Evolutionary conservation across 2,329 filamentous ascomycete genomes (phyloP).

Genomic region (Apiospora sp.): DNA sequence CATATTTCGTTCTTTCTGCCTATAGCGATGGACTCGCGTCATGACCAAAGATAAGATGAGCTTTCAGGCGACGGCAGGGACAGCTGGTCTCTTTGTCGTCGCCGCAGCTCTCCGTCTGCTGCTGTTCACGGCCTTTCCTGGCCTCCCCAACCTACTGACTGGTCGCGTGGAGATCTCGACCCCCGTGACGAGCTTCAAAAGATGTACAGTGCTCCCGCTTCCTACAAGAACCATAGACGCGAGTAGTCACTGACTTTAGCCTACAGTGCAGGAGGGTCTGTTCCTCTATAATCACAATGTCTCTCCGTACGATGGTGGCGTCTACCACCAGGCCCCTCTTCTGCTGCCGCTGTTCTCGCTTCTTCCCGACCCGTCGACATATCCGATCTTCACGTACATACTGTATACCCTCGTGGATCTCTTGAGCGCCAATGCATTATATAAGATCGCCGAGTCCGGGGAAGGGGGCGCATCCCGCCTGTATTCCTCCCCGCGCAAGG

Average conservation of each 20-base stretch:
- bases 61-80: conserved; percentile 53
- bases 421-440: conserved; percentile 80
- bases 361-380: conserved; percentile 72
- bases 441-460: conserved; percentile 81
- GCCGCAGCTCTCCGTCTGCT: conserved; percentile 82
- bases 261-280: conserved; percentile 84
- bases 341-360: conserved; percentile 91
- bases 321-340: conserved; percentile 82
- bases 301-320: conserved; percentile 95
- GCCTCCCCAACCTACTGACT: conserved; percentile 83
- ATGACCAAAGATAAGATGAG: conserved; percentile 46
- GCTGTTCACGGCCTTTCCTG: conserved; percentile 82
- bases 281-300: conserved; percentile 97
- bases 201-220: conserved; percentile 68
- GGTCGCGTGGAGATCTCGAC: conserved; percentile 96
- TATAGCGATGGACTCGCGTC: conserved; percentile 41
- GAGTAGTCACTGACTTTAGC: background rate
- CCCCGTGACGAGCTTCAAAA: conserved; percentile 96
- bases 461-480: conserved; percentile 77
- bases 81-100: conserved; percentile 73
- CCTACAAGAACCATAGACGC: background rate
- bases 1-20: background rate
- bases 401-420: conserved; percentile 86
- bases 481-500: conserved; percentile 80
- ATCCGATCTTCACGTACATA: conserved; percentile 78